A percentile compares a stretch with the other conserved stretches of the same genome.
Evolutionary conservation across 768 basidiomycete species (phyloP).

Genomic region (Agrocybe praecox): DNA sequence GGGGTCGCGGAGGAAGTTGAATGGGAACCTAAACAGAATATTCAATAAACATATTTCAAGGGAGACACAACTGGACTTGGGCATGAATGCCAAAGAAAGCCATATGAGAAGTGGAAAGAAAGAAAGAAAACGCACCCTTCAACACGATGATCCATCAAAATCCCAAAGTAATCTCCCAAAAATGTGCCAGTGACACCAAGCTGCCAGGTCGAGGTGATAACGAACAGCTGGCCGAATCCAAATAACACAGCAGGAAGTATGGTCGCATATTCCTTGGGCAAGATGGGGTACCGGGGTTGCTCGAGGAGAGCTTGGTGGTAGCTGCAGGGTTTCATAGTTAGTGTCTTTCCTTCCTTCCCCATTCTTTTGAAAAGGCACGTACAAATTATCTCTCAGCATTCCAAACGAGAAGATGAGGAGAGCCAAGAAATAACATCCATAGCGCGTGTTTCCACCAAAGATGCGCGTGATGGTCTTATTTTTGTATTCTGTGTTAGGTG

Average conservation of each 20-base stretch:
- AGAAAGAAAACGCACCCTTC: slow-evolving; percentile 52
- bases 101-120: background rate
- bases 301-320: slow-evolving; percentile 75
- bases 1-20: slow-evolving; percentile 89
- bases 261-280: slow-evolving; percentile 67
- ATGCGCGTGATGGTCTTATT: slow-evolving; percentile 88
- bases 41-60: background rate
- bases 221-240: slow-evolving; percentile 77
- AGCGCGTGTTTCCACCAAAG: slow-evolving; percentile 70
- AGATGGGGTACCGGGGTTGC: slow-evolving; percentile 70
- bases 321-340: slow-evolving; percentile 36
- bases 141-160: slow-evolving; percentile 87
- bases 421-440: slow-evolving; percentile 89
- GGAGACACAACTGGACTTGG: no score
- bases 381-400: slow-evolving; percentile 85
- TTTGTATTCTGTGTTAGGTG: slow-evolving; percentile 58
- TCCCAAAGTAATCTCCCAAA: slow-evolving; percentile 84
- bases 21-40: slow-evolving; percentile 75
- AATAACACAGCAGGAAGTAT: slow-evolving; percentile 65
- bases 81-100: background rate
- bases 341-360: background rate
- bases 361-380: slow-evolving; percentile 30
- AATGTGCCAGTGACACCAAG: slow-evolving; percentile 95
- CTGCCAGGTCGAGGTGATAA: slow-evolving; percentile 86
- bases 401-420: slow-evolving; percentile 84